These are phyloP conservation scores for Fusarium keratoplasticum DNA, from an alignment of 2,329 filamentous ascomycete genomes.

Conservation along the genomic window DNA sequence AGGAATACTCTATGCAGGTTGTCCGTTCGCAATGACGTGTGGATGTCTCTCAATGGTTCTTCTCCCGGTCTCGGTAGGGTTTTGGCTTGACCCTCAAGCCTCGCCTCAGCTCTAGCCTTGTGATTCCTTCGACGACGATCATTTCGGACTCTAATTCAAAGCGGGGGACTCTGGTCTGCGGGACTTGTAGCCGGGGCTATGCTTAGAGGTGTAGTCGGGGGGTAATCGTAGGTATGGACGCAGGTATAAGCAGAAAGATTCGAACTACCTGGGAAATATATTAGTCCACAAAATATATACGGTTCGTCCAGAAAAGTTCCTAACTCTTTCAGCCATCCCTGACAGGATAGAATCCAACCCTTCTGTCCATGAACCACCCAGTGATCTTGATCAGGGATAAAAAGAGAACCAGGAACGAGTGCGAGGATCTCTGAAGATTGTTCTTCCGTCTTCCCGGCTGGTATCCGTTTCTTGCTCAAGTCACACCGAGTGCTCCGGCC, in stretches of 20 bases:
- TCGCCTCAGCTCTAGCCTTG: not conserved
- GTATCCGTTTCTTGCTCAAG: not conserved
- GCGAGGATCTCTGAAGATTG: not conserved
- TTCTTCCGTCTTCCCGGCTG: not conserved
- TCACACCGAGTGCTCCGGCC: not conserved
- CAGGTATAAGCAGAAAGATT: not conserved
- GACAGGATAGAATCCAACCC: not conserved
- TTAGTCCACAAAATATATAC: not conserved
- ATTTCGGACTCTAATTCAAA: not conserved
- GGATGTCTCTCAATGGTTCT: not conserved
- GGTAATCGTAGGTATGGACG: not conserved
- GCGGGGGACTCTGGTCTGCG: not conserved
- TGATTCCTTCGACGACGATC: not conserved
- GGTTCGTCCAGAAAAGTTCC: not conserved
- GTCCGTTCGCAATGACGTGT: too few species aligned
- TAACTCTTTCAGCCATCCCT: not conserved
- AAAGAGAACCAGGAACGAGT: not conserved
- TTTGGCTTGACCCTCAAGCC: not conserved
- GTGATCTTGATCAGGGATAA: not conserved
- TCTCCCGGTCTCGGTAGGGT: not conserved
- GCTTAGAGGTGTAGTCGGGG: not conserved
- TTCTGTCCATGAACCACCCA: not conserved
- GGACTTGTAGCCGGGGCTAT: not conserved
- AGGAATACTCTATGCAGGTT: not conserved
- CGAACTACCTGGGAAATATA: not conserved